Percentiles rank a stretch among this genome's conserved stretches.
Evolutionary conservation across 208 protist genomes (phyloP).

Genomic region (Leishmania arabica): DNA sequence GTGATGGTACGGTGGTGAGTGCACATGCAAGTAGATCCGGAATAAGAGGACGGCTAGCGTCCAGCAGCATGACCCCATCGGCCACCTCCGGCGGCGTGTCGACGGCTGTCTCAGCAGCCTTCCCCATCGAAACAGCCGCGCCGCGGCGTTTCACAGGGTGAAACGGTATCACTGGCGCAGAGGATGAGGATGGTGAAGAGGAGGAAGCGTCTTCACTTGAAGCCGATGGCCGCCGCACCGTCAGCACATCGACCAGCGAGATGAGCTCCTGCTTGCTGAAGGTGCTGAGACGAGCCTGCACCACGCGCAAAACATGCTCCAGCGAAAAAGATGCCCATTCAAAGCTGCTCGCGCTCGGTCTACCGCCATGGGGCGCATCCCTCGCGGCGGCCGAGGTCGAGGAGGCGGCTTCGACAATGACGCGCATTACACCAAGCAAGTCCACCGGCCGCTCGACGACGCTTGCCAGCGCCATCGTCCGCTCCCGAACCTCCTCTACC

Average conservation of each 20-base stretch:
- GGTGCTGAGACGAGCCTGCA: slow-evolving; percentile 43
- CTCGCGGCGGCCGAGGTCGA: background rate
- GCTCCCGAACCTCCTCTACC: slow-evolving; percentile 46
- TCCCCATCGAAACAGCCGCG: background rate
- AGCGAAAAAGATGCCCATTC: slow-evolving; percentile 30
- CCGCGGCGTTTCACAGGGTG: background rate
- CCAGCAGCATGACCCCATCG: slow-evolving; percentile 3
- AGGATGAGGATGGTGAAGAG: background rate
- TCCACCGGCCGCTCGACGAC: slow-evolving; percentile 59
- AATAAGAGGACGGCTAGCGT: slow-evolving; percentile 20
- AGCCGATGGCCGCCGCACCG: slow-evolving; percentile 24
- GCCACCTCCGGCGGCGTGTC: background rate
- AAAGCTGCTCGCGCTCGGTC: background rate
- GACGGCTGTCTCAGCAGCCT: background rate
- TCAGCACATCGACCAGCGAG: slow-evolving; percentile 53
- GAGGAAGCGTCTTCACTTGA: background rate
- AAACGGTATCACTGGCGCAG: background rate
- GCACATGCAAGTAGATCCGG: slow-evolving; percentile 24
- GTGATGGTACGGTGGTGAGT: slow-evolving; percentile 16
- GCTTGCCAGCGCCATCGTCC: slow-evolving; percentile 34
- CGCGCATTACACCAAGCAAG: slow-evolving; percentile 47
- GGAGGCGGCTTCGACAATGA: slow-evolving; percentile 35
- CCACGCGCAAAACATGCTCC: slow-evolving; percentile 21
- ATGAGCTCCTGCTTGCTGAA: slow-evolving; percentile 60
- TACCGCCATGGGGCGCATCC: slow-evolving; percentile 2